These are phyloP conservation scores for Colletotrichum melonis DNA, from an alignment of 2,329 filamentous ascomycete genomes.

Conservation along the genomic window DNA sequence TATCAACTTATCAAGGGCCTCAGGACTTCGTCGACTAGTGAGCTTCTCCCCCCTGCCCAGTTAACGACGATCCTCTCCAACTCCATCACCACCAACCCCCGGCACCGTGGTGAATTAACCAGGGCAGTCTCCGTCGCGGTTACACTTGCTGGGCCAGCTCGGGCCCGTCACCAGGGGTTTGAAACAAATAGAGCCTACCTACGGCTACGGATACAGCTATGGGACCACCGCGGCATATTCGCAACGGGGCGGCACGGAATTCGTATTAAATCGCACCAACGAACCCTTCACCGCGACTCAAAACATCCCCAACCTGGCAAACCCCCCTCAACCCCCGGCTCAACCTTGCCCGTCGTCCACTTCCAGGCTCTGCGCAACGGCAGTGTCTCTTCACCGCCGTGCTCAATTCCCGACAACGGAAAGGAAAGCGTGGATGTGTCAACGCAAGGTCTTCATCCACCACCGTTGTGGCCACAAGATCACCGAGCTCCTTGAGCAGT, in stretches of 20 bases:
- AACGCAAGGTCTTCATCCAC: slow-evolving; percentile 45
- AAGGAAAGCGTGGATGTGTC: slow-evolving; percentile 39
- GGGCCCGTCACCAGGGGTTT: background rate
- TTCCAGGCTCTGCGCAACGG: no score
- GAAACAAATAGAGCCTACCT: background rate
- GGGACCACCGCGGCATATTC: background rate
- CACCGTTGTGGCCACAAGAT: slow-evolving; percentile 47
- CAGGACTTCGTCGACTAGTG: background rate
- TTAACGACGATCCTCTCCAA: background rate
- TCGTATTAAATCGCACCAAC: background rate
- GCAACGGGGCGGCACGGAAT: background rate
- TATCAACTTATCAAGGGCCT: background rate
- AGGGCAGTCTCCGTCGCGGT: background rate
- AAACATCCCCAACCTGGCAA: no score
- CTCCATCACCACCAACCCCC: background rate
- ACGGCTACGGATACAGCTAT: no score
- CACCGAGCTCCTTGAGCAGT: slow-evolving; percentile 42
- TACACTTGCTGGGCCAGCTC: background rate
- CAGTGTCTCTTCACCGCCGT: background rate
- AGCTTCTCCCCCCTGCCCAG: background rate
- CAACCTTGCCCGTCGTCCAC: background rate
- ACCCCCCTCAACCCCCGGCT: no score
- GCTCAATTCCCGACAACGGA: background rate
- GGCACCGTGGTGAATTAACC: background rate
- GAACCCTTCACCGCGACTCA: no score